Percentiles rank a stretch among this genome's conserved stretches.
These are phyloP conservation scores for Syzygium aromaticum DNA, from an alignment of 345 rosid genomes.

Conservation along the genomic window DNA sequence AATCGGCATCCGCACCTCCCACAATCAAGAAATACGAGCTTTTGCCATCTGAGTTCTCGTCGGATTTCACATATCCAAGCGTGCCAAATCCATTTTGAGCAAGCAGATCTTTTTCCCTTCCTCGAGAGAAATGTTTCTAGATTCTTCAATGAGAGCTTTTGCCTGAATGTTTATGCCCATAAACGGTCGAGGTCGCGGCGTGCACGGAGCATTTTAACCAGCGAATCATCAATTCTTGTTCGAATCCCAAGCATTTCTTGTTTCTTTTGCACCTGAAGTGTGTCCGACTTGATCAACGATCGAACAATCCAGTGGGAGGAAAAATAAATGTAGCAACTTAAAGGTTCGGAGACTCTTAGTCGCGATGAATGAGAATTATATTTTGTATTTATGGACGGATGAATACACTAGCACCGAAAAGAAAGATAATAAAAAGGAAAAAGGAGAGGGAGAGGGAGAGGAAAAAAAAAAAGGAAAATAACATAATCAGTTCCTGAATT, in stretches of 20 bases:
- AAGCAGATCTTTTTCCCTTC: not conserved
- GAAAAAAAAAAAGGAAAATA: not conserved
- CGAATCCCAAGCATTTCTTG: not conserved
- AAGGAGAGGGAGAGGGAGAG: not conserved
- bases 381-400: not conserved
- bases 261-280: too few species aligned
- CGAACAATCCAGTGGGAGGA: not conserved
- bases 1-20: too few species aligned
- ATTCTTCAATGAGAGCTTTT: not conserved
- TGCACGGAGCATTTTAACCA: not conserved
- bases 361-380: not conserved
- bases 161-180: not conserved
- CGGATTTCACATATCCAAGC: not conserved
- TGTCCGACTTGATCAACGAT: too few species aligned
- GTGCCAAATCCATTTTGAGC: not conserved
- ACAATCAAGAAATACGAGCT: too few species aligned
- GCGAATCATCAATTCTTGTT: not conserved
- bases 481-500: too few species aligned
- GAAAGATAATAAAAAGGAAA: not conserved
- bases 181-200: not conserved
- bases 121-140: not conserved
- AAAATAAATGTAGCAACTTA: too few species aligned
- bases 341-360: not conserved
- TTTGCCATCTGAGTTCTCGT: too few species aligned
- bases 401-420: not conserved